A percentile compares a stretch with the other conserved stretches of the same genome.
phyloP scores from a whole-genome alignment of 257 asterid species.

The Scutellaria barbata region DNA sequence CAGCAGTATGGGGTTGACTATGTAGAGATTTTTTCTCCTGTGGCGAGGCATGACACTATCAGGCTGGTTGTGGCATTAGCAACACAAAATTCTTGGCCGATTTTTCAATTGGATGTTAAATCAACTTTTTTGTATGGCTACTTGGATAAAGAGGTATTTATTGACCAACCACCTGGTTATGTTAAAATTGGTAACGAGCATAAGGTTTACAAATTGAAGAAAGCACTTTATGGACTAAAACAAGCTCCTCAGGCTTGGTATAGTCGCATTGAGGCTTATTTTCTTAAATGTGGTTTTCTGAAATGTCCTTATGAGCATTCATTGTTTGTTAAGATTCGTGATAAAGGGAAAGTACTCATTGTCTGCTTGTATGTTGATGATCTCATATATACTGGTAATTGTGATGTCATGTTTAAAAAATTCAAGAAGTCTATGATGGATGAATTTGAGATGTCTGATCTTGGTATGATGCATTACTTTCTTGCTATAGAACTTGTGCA shows the following conservation, averaged over 20 bases:
- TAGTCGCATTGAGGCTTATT: not conserved
- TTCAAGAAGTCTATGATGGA: not conserved
- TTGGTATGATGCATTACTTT: not conserved
- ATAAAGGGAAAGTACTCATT: not conserved
- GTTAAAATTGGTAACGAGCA: no score
- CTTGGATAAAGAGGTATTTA: not conserved
- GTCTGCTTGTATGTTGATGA: not conserved
- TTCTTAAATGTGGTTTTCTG: not conserved
- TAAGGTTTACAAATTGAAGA: no score
- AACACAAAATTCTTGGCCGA: no score
- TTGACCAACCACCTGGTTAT: not conserved
- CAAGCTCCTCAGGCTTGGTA: no score
- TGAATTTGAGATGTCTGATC: not conserved
- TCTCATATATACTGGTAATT: not conserved
- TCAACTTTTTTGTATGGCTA: not conserved
- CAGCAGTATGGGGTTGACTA: not conserved
- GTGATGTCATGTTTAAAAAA: not conserved
- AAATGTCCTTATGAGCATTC: not conserved
- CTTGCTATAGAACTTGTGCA: not conserved
- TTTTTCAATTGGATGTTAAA: not conserved
- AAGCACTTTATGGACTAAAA: no score
- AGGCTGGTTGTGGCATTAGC: no score
- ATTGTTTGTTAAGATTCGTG: not conserved
- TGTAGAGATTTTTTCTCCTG: not conserved
- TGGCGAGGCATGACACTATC: not conserved